Percentiles rank a stretch among this genome's conserved stretches.
phyloP scores from a whole-genome alignment of 192 early-diverging fungal species.

The Coemansia sp. region DNA sequence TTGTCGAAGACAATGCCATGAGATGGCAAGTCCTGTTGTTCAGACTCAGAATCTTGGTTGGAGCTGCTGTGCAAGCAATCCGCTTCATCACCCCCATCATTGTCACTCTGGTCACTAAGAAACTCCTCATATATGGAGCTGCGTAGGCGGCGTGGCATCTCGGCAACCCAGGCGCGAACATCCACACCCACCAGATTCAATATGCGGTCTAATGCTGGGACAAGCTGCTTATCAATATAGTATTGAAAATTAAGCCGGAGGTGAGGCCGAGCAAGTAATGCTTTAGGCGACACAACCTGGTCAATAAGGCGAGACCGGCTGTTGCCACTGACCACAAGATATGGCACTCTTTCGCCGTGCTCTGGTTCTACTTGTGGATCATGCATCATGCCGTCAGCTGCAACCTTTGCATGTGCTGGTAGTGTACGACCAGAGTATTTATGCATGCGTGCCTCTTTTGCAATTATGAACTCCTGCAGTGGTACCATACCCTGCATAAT shows the following conservation, averaged over 20 bases:
- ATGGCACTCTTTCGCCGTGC: slow-evolving; percentile 87
- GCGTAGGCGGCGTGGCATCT: slow-evolving; percentile 31
- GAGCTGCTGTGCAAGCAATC: not conserved
- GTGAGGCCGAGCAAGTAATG: slow-evolving; percentile 61
- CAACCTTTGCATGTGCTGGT: slow-evolving; percentile 72
- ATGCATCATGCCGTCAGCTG: slow-evolving; percentile 61
- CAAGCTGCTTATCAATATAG: slow-evolving; percentile 83
- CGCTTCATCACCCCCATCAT: slow-evolving; percentile 4
- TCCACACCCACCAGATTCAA: slow-evolving; percentile 78
- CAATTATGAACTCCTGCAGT: slow-evolving; percentile 81
- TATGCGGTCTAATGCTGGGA: slow-evolving; percentile 74
- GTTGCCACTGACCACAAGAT: slow-evolving; percentile 75
- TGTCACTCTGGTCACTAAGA: slow-evolving; percentile 9
- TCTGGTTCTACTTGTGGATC: slow-evolving; percentile 80
- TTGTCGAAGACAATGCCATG: not conserved
- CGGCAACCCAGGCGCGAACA: slow-evolving; percentile 32
- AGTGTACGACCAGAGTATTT: slow-evolving; percentile 64
- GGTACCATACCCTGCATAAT: slow-evolving; percentile 67
- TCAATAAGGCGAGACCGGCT: slow-evolving; percentile 68
- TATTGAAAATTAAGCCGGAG: slow-evolving; percentile 74
- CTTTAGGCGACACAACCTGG: slow-evolving; percentile 67
- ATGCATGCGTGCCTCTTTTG: slow-evolving; percentile 82
- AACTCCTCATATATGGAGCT: slow-evolving; percentile 13
- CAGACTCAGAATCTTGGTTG: not conserved
- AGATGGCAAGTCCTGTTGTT: not conserved